A percentile compares a stretch with the other conserved stretches of the same genome.
These are phyloP conservation scores for Eimeria zaria DNA, from an alignment of 169 alveolate genomes.

Conservation along the genomic window DNA sequence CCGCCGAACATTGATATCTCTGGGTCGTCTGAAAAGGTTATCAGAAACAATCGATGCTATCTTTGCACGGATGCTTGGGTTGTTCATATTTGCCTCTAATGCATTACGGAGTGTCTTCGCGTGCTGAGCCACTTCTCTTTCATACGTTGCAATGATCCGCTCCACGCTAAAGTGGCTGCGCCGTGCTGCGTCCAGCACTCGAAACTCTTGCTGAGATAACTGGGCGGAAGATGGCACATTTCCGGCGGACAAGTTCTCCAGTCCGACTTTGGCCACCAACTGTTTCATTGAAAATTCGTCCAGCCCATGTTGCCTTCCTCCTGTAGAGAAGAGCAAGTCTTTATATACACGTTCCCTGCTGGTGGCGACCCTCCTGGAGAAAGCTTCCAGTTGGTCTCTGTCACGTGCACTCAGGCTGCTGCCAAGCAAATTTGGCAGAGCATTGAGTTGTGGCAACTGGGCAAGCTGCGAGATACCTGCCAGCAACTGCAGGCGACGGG, in stretches of 20 bases:
- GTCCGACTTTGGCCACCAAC: conserved; percentile 47
- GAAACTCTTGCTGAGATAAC: conserved; percentile 30
- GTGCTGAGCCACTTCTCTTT: conserved; percentile 60
- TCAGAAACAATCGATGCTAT: conserved; percentile 31
- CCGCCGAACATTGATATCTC: conserved; percentile 20
- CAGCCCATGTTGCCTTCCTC: conserved; percentile 26
- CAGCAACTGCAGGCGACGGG: conserved; percentile 60
- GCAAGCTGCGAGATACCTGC: conserved; percentile 21
- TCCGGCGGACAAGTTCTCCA: conserved; percentile 44
- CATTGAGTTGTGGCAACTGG: not conserved
- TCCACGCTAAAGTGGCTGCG: conserved; percentile 27
- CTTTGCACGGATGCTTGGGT: not conserved
- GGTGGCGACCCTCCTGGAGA: conserved; percentile 28
- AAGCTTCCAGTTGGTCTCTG: conserved; percentile 39
- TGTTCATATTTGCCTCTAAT: conserved; percentile 11
- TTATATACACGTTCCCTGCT: conserved; percentile 66
- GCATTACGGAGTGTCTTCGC: not conserved
- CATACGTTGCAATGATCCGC: conserved; percentile 24
- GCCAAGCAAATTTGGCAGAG: conserved; percentile 18
- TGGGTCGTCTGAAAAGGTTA: conserved; percentile 15
- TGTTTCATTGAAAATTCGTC: conserved; percentile 61
- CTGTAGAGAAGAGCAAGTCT: conserved; percentile 28
- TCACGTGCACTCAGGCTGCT: conserved; percentile 46
- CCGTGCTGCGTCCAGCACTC: conserved; percentile 55
- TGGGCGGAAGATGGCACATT: not conserved